Evolutionary conservation across 2,329 filamentous ascomycete genomes (phyloP), one percentile per base, ranked within the genome.

Genomic region (Colletotrichum sp.): DNA sequence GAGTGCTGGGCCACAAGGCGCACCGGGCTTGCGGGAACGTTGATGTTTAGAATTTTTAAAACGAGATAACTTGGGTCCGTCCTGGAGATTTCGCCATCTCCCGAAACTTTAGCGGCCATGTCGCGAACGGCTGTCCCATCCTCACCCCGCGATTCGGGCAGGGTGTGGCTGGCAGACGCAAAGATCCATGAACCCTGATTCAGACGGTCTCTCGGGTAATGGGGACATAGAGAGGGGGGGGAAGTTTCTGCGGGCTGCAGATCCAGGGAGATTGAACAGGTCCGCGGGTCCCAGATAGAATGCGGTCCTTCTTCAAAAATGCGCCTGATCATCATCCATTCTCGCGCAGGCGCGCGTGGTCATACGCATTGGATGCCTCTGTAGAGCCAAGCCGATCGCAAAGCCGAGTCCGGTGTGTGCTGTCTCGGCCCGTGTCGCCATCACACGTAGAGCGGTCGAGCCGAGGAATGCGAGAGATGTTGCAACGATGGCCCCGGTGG

Each of bases 161-260:
- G 34, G 48, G 15, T n/a, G 57, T 8, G 48, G 30, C 28, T 10
- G 57, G 57, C 26, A 10, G 57, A 48, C 24, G 22, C 60, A 63
- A 52, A 62, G 16, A 68, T 8, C 73, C 73, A 64, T 72, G 73
- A 60, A 68, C 73, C 64, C 73, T 75, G 73, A 75, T 44, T 64
- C 69, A 34, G 34, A 65, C 36, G 18, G 8, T 39, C 32, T 63
- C 60, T 24, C 30, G 60, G 30, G 12, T 36, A 44, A 44, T 44
- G 36, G 36, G 36, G 15, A 8, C 15, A n/a, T 8, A 44, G 8
- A 44, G 16, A 15, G 26, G 26, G 22, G 26, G 26, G 28, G 28
- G 5, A 4, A 7, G n/a, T 57, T 57, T 26, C 22, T 7, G 32
- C 28, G 16, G 28, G 12, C 55, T 28, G 59, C 52, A 22, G 48